Evolutionary conservation across 352 stramenopile species (phyloP).

Genomic region (Phytopythium montanum): DNA sequence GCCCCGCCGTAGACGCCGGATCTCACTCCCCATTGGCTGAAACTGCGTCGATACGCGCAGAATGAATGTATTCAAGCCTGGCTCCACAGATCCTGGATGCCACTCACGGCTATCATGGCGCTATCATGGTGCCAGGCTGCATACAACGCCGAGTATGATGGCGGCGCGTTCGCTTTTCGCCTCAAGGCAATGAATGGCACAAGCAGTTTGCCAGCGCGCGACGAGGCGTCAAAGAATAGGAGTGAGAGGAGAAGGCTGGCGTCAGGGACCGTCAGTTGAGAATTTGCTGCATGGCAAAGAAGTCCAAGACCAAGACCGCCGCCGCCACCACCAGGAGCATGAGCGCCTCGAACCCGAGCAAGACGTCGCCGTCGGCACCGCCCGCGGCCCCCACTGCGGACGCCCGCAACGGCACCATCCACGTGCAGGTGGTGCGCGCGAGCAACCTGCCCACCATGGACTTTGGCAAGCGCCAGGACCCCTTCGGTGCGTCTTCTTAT

Average conservation of each 20-base stretch:
- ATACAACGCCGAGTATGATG: background rate
- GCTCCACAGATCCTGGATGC: background rate
- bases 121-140: background rate
- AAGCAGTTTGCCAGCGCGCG: background rate
- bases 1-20: background rate
- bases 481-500: conserved; percentile 39
- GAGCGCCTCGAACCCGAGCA: conserved; percentile 2
- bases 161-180: background rate
- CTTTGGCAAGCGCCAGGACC: conserved; percentile 79
- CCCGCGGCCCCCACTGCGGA: conserved; percentile 3
- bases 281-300: conserved; percentile 28
- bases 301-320: conserved; percentile 16
- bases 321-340: no score
- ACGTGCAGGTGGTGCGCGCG: conserved; percentile 65
- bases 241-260: background rate
- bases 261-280: conserved; percentile 20
- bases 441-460: conserved; percentile 68
- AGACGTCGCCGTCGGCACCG: background rate
- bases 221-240: background rate
- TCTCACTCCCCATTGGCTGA: conserved; percentile 1
- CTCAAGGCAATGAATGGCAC: background rate
- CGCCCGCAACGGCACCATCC: conserved; percentile 59
- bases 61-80: background rate
- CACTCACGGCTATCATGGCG: no score
- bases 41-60: background rate